Evolutionary conservation across 2,329 filamentous ascomycete genomes (phyloP).

Genomic region (Aspergillus spinulosporus): DNA sequence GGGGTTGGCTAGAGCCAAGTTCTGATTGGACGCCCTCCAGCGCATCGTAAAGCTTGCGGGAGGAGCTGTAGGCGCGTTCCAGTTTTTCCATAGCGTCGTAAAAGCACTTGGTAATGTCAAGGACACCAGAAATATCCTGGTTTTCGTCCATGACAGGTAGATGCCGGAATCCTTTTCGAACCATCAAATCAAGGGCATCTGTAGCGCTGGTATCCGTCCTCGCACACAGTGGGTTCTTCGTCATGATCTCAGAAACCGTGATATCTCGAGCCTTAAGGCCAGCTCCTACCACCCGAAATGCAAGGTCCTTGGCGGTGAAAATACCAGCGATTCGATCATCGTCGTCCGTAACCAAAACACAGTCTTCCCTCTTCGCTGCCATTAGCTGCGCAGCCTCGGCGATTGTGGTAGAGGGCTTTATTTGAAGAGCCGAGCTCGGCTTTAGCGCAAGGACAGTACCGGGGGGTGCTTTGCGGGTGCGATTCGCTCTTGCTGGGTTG

Average conservation of each 20-base stretch:
- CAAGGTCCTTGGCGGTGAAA: conserved; percentile 97
- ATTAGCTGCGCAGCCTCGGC: conserved; percentile 97
- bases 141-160: conserved; percentile 99
- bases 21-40: conserved; percentile 97
- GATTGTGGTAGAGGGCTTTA: conserved; percentile 91
- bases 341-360: conserved; percentile 94
- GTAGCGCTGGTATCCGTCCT: conserved; percentile 97
- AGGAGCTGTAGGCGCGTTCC: conserved; percentile 95
- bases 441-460: conserved; percentile 94
- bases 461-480: conserved; percentile 88
- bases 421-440: conserved; percentile 93
- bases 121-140: conserved; percentile 95
- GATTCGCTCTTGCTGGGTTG: conserved; percentile 72
- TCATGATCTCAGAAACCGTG: conserved; percentile 98
- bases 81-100: conserved; percentile 99
- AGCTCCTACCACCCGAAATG: conserved; percentile 90
- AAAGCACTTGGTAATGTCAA: conserved; percentile 99
- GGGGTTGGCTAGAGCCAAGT: conserved; percentile 89
- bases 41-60: conserved; percentile 96
- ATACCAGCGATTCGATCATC: conserved; percentile 98
- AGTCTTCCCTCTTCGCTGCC: conserved; percentile 98
- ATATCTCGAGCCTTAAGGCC: conserved; percentile 86
- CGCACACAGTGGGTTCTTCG: conserved; percentile 96
- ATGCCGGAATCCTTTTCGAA: conserved; percentile 95
- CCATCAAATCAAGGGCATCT: conserved; percentile 96